Conservation (phyloP, 306 rosid genomes). For the Pyrus bretschneideri region DNA sequence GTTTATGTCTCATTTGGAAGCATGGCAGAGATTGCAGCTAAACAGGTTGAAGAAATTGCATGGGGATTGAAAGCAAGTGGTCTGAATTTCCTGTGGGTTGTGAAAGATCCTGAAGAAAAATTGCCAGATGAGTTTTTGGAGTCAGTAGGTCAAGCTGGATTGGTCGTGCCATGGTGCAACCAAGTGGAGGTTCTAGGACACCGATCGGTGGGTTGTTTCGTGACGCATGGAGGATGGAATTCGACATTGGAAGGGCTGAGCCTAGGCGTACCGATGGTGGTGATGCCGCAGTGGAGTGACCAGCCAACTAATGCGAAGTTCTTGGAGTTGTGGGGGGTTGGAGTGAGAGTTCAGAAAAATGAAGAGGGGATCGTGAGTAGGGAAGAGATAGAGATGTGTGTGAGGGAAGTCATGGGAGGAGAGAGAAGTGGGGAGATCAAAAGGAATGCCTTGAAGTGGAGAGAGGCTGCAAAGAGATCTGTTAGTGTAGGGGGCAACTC, state of each 20-base stretch:
- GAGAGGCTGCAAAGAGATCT: conserved; percentile 26
- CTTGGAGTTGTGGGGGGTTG: conserved; percentile 41
- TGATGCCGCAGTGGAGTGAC: conserved; percentile 44
- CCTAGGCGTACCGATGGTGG: conserved; percentile 44
- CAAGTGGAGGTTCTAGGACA: conserved; percentile 37
- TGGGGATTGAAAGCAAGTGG: conserved; percentile 28
- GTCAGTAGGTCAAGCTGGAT: conserved; percentile 10
- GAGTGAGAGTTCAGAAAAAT: conserved; percentile 28
- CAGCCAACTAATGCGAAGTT: conserved; percentile 43
- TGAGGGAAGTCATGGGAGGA: conserved; percentile 34
- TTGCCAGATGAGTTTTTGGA: conserved; percentile 11
- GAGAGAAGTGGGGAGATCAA: conserved; percentile 24
- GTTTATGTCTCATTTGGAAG: conserved; percentile 39
- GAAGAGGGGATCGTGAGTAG: conserved; percentile 31
- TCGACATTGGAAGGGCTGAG: conserved; percentile 38
- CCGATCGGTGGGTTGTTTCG: conserved; percentile 33
- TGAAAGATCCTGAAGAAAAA: conserved; percentile 20
- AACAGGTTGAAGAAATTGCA: conserved; percentile 36
- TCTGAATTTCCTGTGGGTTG: conserved; percentile 30
- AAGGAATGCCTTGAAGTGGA: conserved; percentile 40
- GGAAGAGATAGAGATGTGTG: conserved; percentile 30
- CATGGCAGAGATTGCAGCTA: conserved; percentile 9
- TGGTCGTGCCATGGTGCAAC: conserved; percentile 38
- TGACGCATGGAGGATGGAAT: conserved; percentile 50
- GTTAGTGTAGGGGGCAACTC: conserved; percentile 32